A percentile compares a stretch with the other conserved stretches of the same genome.
phyloP scores from a whole-genome alignment of 2,329 filamentous ascomycete species.

The Sclerotinia trifoliorum region DNA sequence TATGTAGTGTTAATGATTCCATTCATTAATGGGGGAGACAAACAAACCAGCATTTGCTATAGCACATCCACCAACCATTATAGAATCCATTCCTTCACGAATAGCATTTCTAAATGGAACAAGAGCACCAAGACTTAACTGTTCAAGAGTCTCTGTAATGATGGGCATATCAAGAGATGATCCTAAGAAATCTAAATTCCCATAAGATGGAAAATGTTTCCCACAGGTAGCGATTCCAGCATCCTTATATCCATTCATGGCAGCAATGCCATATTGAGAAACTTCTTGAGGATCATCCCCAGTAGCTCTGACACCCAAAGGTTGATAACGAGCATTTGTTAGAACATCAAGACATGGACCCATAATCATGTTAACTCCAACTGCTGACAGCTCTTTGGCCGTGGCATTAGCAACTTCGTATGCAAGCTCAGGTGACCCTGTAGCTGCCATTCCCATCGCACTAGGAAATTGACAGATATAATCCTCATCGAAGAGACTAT shows the following conservation, averaged over 20 bases:
- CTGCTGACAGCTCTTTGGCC: slow-evolving; percentile 85
- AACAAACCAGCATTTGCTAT: slow-evolving; percentile 64
- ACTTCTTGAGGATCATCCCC: slow-evolving; percentile 95
- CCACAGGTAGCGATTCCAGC: slow-evolving; percentile 86
- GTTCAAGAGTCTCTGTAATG: slow-evolving; percentile 91
- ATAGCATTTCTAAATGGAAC: slow-evolving; percentile 92
- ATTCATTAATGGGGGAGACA: neutral
- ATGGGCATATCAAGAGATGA: slow-evolving; percentile 91
- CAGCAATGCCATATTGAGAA: slow-evolving; percentile 85
- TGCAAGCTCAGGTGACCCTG: slow-evolving; percentile 78
- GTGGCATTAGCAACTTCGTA: slow-evolving; percentile 92
- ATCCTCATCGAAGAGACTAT: slow-evolving; percentile 92
- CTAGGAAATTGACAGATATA: slow-evolving; percentile 96
- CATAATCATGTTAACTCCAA: slow-evolving; percentile 93
- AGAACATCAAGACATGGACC: slow-evolving; percentile 92
- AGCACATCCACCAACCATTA: slow-evolving; percentile 93
- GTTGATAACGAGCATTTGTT: slow-evolving; percentile 88
- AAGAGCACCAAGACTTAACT: slow-evolving; percentile 85
- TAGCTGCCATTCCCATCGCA: slow-evolving; percentile 94
- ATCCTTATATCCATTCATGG: slow-evolving; percentile 89
- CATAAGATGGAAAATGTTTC: slow-evolving; percentile 96
- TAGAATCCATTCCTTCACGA: slow-evolving; percentile 79
- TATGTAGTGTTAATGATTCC: slow-evolving; percentile 42
- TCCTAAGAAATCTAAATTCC: slow-evolving; percentile 89
- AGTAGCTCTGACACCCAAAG: slow-evolving; percentile 81